Evolutionary conservation across 2,329 filamentous ascomycete genomes (phyloP), one percentile per base, ranked within the genome.

Genomic region (Gaeumannomyces tritici): DNA sequence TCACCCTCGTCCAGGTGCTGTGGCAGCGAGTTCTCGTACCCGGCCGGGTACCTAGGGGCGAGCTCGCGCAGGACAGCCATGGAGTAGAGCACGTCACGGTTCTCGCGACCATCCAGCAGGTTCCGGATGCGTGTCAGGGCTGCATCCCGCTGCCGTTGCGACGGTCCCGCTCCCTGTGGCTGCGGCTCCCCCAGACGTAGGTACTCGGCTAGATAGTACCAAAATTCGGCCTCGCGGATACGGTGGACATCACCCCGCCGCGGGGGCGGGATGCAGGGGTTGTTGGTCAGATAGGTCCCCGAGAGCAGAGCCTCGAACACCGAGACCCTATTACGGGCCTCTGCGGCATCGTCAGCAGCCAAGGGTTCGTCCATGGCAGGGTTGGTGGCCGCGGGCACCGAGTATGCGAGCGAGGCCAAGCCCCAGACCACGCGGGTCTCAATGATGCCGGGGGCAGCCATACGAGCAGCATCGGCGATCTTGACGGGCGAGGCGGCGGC

Each of bases 71-170:
- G 86, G 62, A 96, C 85, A 11, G 90, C 90, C 66, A 96, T 88
- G 0, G 90, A 95, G 75, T 96, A 96, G 63, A 97, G 84, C 24
- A 96, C 88, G 72, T 97, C 92, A 61, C 93, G 86, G 69, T 93
- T 95, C 75, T 97, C 93, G 28, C 88, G 84, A 59, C 89, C 89
- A 67, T 91, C 89, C 15, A 96, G 80, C 27, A 93, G 80, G 62
- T 82, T 82, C 35, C 91, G 86, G 73, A 91, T 84, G 61, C 81
- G 81, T 5, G 74, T 74, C 33, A 96, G 77, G 1, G 85, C 83
- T 29, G 86, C 82, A 61, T 92, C 88, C 47, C 91, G 83, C 59
- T 55, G 79, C 24, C 51, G 59, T 75, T 77, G 63, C 69, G 71
- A 66, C 31, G 66, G 63, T 2, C 70, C 18, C 11, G 65, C 61